Conservation (phyloP, 2,329 filamentous ascomycete genomes). For the Claviceps sp. region DNA sequence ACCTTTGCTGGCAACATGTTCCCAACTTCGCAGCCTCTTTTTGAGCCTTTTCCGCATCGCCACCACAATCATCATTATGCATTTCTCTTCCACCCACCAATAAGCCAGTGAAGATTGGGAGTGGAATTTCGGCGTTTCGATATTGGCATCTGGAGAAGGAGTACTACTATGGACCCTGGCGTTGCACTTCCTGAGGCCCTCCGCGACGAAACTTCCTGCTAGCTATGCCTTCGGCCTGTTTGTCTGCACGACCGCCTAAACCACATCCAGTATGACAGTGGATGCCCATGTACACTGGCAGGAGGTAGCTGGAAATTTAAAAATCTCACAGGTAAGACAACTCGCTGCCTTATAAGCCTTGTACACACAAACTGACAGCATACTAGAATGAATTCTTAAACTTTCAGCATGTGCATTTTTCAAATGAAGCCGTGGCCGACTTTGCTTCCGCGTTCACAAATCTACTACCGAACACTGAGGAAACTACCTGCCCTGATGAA, state of each 20-base stretch:
- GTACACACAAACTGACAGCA: not conserved
- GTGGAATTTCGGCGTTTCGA: not conserved
- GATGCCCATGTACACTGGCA: not conserved
- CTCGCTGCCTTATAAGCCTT: too few relatives aligned
- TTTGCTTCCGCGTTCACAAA: constrained; percentile 33
- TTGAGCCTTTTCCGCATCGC: not conserved
- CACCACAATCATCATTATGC: not conserved
- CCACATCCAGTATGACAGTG: not conserved
- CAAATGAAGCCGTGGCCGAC: constrained; percentile 26
- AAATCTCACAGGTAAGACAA: constrained; percentile 2
- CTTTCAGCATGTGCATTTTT: constrained; percentile 51
- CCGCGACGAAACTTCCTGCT: not conserved
- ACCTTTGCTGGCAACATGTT: not conserved
- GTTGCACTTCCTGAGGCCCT: not conserved
- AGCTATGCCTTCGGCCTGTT: not conserved
- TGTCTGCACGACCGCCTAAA: not conserved
- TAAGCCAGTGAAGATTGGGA: not conserved
- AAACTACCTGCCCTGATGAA: constrained; percentile 6
- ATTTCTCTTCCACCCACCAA: not conserved
- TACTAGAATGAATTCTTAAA: constrained; percentile 43
- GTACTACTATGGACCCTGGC: not conserved
- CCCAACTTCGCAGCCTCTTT: not conserved
- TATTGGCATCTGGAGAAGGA: not conserved
- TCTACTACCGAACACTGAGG: constrained; percentile 13
- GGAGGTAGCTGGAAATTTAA: not conserved